Base-by-base conservation (phyloP, 2,329 filamentous ascomycete species). In the Coccinonectria pachysandricola region DNA sequence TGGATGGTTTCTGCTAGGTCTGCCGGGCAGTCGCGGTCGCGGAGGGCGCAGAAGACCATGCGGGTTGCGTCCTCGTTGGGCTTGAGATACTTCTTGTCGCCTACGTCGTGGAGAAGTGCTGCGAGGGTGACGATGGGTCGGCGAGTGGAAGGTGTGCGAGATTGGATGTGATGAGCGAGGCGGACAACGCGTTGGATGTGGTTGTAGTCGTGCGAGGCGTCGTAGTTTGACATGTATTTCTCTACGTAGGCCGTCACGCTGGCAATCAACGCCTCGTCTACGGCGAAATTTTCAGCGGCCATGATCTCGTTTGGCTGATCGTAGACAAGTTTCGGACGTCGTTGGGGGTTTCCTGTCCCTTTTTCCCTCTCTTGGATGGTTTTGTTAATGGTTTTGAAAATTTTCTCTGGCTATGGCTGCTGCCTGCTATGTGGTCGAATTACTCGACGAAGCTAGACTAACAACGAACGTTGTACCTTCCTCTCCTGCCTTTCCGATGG, bases 181-280 rank as follows among this genome's bases (percentile, higher is more conserved):
- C 69, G 66, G 12, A 86, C 59, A 12, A 95, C 86, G 27, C 87
- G 79, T 36, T 75, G 62, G 45, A 94, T 82, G 54, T 95, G 87
- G 30, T 72, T 63, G 62, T 83, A 92, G 60, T 93, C 84, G 60
- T 95, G 87, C 2, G 84, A 93, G 26, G 75, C 75, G 57, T 95
- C 87, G 56, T 84, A 84, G 36, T 71, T 64, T 23, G 71, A 63
- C 78, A 87, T 88, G 62, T 81, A 85, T 21, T 65, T 59, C 46
- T 73, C 61, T 27, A 84, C 76, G 50, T 78, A 82, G 23, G 59
- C 56, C 11, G 71, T 73, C 33, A 78, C 70, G 25, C 59, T 54
- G 48, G 73, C 59, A 37, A 81, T 60, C 30, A 64, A 53, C 22
- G 58, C 53, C 31, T 60, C 52, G 30, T 54, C 44, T 29, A 54